These are phyloP conservation scores for Aspergillus latus DNA, from an alignment of 2,329 filamentous ascomycete species.

Conservation along the genomic window DNA sequence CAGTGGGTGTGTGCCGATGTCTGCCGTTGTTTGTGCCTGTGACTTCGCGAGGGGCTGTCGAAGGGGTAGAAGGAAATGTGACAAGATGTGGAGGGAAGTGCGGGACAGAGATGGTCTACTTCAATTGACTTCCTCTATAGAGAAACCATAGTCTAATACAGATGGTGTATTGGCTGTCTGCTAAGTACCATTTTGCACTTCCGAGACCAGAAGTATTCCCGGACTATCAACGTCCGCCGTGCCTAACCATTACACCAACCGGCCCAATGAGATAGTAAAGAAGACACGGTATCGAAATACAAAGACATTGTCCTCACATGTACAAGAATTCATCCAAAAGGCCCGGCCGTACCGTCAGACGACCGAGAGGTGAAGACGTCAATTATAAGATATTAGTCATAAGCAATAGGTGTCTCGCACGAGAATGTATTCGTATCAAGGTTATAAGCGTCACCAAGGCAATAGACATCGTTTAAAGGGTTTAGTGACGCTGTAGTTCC, in stretches of 20 bases:
- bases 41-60: no score
- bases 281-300: conserved; percentile 4
- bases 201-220: neutral
- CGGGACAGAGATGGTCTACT: no score
- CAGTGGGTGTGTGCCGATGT: no score
- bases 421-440: conserved; percentile 5
- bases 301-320: conserved; percentile 7
- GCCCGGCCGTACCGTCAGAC: neutral
- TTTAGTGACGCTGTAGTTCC: conserved; percentile 11
- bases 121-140: no score
- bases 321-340: conserved; percentile 13
- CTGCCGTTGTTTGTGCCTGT: no score
- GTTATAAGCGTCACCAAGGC: neutral
- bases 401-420: conserved; percentile 10
- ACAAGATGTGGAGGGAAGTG: no score
- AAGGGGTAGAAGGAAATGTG: no score
- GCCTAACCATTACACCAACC: neutral
- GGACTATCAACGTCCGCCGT: neutral
- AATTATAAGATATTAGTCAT: conserved; percentile 17
- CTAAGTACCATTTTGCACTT: neutral
- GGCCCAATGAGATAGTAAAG: neutral
- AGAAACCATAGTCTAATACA: neutral
- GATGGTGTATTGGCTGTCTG: neutral
- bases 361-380: conserved; percentile 4
- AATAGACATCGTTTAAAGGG: neutral